Evolutionary conservation across 306 rosid species (phyloP).

Genomic region (Delonix regia): DNA sequence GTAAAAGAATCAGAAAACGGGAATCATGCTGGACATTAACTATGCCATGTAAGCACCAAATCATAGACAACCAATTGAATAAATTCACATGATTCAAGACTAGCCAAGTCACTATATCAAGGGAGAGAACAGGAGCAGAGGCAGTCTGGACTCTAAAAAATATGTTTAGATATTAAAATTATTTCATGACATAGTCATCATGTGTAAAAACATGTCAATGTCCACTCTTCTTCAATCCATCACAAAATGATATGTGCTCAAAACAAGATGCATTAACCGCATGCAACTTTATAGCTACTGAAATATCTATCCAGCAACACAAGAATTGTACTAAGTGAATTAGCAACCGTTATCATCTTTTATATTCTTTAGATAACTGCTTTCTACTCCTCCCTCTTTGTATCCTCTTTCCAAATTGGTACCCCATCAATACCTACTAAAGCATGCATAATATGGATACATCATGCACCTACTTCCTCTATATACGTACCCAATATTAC

Average conservation of each 20-base stretch:
- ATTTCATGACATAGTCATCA: not conserved
- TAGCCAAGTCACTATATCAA: not conserved
- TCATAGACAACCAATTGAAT: not conserved
- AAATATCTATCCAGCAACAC: conserved; percentile 24
- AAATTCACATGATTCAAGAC: not conserved
- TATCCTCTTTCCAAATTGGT: not conserved
- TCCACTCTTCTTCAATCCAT: conserved; percentile 9
- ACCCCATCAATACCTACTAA: not conserved
- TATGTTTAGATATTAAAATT: conserved; percentile 12
- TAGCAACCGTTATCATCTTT: conserved; percentile 18
- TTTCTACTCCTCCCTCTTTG: not conserved
- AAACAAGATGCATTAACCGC: not conserved
- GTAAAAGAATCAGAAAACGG: conserved; percentile 18
- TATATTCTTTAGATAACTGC: not conserved
- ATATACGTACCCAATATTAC: conserved; percentile 9
- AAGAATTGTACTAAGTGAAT: not conserved
- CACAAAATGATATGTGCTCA: not conserved
- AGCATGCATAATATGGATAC: not conserved
- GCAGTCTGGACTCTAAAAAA: not conserved
- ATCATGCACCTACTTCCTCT: conserved; percentile 18
- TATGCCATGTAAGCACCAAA: conserved; percentile 4
- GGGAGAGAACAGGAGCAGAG: not conserved
- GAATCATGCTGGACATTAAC: conserved; percentile 27
- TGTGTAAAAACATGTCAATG: not conserved
- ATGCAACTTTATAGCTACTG: conserved; percentile 7